Conservation (phyloP, 2,329 filamentous ascomycete species). For the Fusarium solani-melongenae region DNA sequence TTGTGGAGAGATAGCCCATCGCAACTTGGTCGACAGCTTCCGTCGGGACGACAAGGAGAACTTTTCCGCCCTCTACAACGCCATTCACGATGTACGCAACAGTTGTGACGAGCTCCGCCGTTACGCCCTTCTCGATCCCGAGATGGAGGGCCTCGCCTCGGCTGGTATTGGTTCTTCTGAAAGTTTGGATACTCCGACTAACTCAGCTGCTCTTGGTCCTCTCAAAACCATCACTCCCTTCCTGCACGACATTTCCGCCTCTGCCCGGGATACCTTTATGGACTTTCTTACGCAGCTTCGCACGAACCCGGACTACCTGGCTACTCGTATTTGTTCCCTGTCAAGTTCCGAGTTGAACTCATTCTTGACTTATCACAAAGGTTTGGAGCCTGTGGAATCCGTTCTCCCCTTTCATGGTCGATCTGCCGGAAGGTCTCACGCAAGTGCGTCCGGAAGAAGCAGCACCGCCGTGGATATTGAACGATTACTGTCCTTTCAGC, state of each 20-base stretch:
- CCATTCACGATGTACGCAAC: conserved; percentile 81
- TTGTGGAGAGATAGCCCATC: conserved; percentile 79
- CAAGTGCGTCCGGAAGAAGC: conserved; percentile 57
- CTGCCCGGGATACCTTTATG: conserved; percentile 79
- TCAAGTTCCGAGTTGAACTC: conserved; percentile 80
- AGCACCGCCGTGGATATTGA: conserved; percentile 75
- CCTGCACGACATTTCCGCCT: conserved; percentile 78
- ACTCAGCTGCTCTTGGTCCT: conserved; percentile 52
- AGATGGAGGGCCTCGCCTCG: conserved; percentile 69
- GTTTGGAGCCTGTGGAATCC: conserved; percentile 84
- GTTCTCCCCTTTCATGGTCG: conserved; percentile 77
- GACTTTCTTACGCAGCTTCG: conserved; percentile 84
- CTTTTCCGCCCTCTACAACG: conserved; percentile 80
- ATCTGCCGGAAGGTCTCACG: conserved; percentile 58
- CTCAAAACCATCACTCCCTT: conserved; percentile 64
- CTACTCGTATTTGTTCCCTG: conserved; percentile 81
- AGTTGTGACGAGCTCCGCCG: conserved; percentile 79
- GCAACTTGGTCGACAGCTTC: conserved; percentile 82
- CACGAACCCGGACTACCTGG: conserved; percentile 88
- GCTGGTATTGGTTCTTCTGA: conserved; percentile 58
- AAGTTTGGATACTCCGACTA: conserved; percentile 59
- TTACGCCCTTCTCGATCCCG: conserved; percentile 77
- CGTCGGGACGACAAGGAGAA: conserved; percentile 81
- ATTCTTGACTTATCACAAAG: conserved; percentile 81
- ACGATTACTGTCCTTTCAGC: conserved; percentile 86